Percentiles rank a stretch among this genome's conserved stretches.
These are phyloP conservation scores for Candida sanyaensis DNA, from an alignment of 1,139 yeast species.

Conservation along the genomic window DNA sequence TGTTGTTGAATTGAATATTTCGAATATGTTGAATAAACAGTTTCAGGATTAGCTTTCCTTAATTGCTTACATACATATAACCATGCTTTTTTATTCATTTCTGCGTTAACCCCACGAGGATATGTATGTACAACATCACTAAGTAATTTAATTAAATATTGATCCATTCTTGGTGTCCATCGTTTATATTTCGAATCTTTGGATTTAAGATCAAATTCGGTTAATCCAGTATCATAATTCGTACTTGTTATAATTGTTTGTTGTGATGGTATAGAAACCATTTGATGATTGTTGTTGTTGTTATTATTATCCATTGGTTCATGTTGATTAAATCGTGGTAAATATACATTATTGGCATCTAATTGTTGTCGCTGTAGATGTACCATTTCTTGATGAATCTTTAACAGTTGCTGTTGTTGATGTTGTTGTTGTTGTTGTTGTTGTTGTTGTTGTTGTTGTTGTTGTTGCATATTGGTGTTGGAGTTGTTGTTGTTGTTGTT, in stretches of 20 bases:
- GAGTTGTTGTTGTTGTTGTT: slow-evolving; percentile 6
- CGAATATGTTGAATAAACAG: slow-evolving; percentile 45
- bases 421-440: slow-evolving; percentile 7
- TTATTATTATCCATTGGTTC: slow-evolving; percentile 14
- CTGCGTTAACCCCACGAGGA: slow-evolving; percentile 32
- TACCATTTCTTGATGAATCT: slow-evolving; percentile 7
- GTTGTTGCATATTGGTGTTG: slow-evolving; percentile 1
- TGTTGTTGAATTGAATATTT: slow-evolving; percentile 46
- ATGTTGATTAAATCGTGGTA: slow-evolving; percentile 17
- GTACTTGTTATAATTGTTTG: slow-evolving; percentile 1
- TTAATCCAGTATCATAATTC: slow-evolving; percentile 16
- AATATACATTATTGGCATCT: slow-evolving; percentile 9
- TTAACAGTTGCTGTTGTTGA: slow-evolving; percentile 1
- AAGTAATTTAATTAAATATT: slow-evolving; percentile 32
- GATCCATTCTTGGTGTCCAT: slow-evolving; percentile 47
- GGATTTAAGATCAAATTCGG: slow-evolving; percentile 37
- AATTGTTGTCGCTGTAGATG: slow-evolving; percentile 15
- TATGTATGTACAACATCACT: slow-evolving; percentile 42
- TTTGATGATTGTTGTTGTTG: slow-evolving; percentile 9
- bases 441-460: slow-evolving; percentile 1
- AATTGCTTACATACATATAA: slow-evolving; percentile 40
- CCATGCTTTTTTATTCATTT: slow-evolving; percentile 42
- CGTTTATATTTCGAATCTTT: slow-evolving; percentile 41
- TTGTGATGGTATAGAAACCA: slow-evolving; percentile 10
- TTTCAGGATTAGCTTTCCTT: slow-evolving; percentile 40